Percentiles rank a stretch among this genome's conserved stretches.
Evolutionary conservation across 495 filamentous ascomycete genomes (phyloP).

Genomic region (Immersiella caudata): DNA sequence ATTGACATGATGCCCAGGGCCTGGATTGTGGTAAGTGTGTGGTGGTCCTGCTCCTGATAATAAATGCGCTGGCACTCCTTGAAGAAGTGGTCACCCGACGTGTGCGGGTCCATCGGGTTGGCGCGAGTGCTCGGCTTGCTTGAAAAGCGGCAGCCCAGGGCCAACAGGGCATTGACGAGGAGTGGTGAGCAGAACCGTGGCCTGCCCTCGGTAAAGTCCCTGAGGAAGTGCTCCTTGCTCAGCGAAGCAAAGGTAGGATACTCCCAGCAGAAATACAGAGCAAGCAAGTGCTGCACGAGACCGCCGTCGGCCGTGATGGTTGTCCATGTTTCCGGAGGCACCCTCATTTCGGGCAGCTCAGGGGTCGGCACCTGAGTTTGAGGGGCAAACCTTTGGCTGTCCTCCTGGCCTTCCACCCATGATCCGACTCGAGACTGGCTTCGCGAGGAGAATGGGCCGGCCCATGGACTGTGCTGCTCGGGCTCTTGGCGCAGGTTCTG

Average conservation of each 20-base stretch:
- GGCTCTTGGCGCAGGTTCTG: conserved; percentile 37
- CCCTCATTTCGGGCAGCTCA: conserved; percentile 38
- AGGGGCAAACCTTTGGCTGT: conserved; percentile 33
- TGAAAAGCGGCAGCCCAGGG: conserved; percentile 74
- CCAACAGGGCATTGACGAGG: conserved; percentile 74
- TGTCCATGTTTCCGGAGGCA: conserved; percentile 59
- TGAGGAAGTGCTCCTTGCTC: conserved; percentile 70
- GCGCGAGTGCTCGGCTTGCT: conserved; percentile 63
- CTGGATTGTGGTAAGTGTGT: conserved; percentile 74
- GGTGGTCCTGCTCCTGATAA: conserved; percentile 57
- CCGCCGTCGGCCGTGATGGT: conserved; percentile 57
- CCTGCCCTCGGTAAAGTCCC: conserved; percentile 60
- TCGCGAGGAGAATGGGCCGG: conserved; percentile 42
- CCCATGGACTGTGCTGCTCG: conserved; percentile 46
- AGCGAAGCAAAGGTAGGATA: conserved; percentile 75
- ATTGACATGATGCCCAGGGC: conserved; percentile 76
- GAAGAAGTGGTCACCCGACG: conserved; percentile 75
- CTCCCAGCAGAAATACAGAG: conserved; percentile 81
- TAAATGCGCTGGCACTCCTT: conserved; percentile 64
- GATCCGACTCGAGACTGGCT: conserved; percentile 46
- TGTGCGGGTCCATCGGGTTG: conserved; percentile 61
- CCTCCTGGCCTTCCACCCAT: conserved; percentile 41
- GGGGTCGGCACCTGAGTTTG: conserved; percentile 45
- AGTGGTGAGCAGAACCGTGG: conserved; percentile 70
- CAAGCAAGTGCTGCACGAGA: conserved; percentile 65